Conservation (phyloP, 495 filamentous ascomycete species). For the Aspergillus baeticus region DNA sequence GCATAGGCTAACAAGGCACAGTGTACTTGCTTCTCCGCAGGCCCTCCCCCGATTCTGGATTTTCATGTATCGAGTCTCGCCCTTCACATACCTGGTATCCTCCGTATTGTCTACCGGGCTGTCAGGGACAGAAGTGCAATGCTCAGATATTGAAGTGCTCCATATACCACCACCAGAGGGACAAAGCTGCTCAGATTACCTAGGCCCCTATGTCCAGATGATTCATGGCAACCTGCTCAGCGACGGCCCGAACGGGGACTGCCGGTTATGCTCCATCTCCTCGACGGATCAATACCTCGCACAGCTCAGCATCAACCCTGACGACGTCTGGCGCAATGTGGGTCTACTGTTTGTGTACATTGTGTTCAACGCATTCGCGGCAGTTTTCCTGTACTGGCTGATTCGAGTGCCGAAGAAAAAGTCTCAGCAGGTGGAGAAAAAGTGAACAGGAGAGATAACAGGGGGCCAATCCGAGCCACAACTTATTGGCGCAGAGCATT, state of each 20-base stretch:
- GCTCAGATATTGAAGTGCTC: slow-evolving; percentile 60
- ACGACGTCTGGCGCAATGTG: slow-evolving; percentile 68
- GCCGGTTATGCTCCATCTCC: slow-evolving; percentile 58
- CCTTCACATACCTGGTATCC: slow-evolving; percentile 69
- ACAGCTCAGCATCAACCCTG: slow-evolving; percentile 46
- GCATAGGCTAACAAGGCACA: slow-evolving; percentile 25
- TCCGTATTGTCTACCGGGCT: slow-evolving; percentile 62
- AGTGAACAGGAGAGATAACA: slow-evolving; percentile 1
- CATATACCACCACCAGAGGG: slow-evolving; percentile 51
- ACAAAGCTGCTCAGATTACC: slow-evolving; percentile 58
- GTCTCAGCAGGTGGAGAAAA: slow-evolving; percentile 42
- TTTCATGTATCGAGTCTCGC: slow-evolving; percentile 79
- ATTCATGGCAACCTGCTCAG: slow-evolving; percentile 55
- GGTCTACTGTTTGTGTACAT: slow-evolving; percentile 70
- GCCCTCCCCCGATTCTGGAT: slow-evolving; percentile 75
- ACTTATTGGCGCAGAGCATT: no score
- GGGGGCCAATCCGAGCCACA: neutral
- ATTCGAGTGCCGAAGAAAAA: slow-evolving; percentile 71
- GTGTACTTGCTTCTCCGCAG: slow-evolving; percentile 65
- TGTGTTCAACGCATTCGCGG: slow-evolving; percentile 73
- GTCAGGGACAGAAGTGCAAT: slow-evolving; percentile 56
- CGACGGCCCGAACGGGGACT: slow-evolving; percentile 49
- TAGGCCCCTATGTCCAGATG: slow-evolving; percentile 46
- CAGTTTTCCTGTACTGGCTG: slow-evolving; percentile 76
- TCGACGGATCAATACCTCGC: slow-evolving; percentile 64